Evolutionary conservation across 1,139 yeast species (phyloP).

Genomic region (Yamadazyma trypodendri): DNA sequence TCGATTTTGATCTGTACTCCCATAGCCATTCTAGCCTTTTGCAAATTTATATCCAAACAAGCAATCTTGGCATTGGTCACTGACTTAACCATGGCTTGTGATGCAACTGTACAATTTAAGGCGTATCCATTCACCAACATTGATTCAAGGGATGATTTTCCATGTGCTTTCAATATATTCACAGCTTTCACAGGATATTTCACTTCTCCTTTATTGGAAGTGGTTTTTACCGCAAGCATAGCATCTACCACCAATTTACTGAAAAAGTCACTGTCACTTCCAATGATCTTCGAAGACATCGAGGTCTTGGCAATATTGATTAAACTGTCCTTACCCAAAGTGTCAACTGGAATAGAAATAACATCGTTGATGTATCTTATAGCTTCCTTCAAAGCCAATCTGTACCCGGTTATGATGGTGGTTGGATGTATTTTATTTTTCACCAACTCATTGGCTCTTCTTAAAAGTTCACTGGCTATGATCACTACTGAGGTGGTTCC

Average conservation of each 20-base stretch:
- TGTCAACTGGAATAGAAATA: constrained; percentile 75
- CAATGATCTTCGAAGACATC: constrained; percentile 96
- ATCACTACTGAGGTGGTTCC: constrained; percentile 97
- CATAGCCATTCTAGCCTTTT: constrained; percentile 96
- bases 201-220: constrained; percentile 81
- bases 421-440: constrained; percentile 96
- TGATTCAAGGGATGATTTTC: constrained; percentile 87
- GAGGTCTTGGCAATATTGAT: constrained; percentile 93
- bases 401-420: constrained; percentile 93
- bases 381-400: constrained; percentile 92
- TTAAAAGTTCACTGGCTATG: constrained; percentile 87
- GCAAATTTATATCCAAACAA: constrained; percentile 88
- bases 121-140: constrained; percentile 92
- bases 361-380: constrained; percentile 84
- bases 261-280: constrained; percentile 92
- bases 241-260: constrained; percentile 92
- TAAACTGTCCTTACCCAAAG: constrained; percentile 78
- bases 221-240: constrained; percentile 90
- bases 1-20: constrained; percentile 97
- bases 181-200: constrained; percentile 98
- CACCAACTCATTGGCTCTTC: constrained; percentile 92
- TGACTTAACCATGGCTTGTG: constrained; percentile 90
- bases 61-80: constrained; percentile 83
- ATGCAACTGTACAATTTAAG: constrained; percentile 93
- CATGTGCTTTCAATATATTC: constrained; percentile 93